These are phyloP conservation scores for Dothideomycetes sp. DNA, from an alignment of 2,329 filamentous ascomycete genomes.

Conservation along the genomic window DNA sequence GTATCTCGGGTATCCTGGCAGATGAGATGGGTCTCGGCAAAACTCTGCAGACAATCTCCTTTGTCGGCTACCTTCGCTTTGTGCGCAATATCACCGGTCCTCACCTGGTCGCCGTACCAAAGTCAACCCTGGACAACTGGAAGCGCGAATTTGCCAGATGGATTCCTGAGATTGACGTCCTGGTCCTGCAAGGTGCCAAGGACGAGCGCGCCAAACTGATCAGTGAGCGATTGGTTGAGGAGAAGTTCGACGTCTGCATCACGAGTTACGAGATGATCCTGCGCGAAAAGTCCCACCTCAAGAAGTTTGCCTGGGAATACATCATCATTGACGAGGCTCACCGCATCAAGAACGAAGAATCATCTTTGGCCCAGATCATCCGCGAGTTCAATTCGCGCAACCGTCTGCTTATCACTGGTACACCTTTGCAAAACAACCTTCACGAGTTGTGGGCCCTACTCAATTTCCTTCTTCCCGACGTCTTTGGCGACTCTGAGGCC, in stretches of 20 bases:
- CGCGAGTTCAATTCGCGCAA: constrained; percentile 94
- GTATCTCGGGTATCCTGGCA: constrained; percentile 93
- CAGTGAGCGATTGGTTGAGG: constrained; percentile 80
- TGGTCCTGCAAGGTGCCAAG: constrained; percentile 90
- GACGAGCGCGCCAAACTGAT: constrained; percentile 85
- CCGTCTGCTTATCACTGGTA: constrained; percentile 89
- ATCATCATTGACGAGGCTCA: constrained; percentile 98
- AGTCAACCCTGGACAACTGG: constrained; percentile 98
- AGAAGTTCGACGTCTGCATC: constrained; percentile 95
- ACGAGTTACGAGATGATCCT: constrained; percentile 99
- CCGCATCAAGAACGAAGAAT: constrained; percentile 99
- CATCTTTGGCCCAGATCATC: constrained; percentile 91
- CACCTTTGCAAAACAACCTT: constrained; percentile 92
- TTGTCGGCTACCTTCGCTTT: constrained; percentile 88
- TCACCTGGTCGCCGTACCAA: constrained; percentile 85
- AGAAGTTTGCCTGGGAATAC: constrained; percentile 99
- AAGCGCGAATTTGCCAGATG: constrained; percentile 86
- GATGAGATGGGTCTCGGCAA: constrained; percentile 99
- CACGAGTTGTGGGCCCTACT: constrained; percentile 96
- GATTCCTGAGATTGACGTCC: constrained; percentile 91
- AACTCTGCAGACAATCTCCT: constrained; percentile 93
- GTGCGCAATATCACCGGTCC: constrained; percentile 83
- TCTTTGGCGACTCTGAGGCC: constrained; percentile 91
- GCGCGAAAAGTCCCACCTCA: constrained; percentile 84
- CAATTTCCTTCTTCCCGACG: constrained; percentile 95